A percentile compares a stretch with the other conserved stretches of the same genome.
Conservation (phyloP, 805 yeast genomes). For the Saccharomycopsis sp. region DNA sequence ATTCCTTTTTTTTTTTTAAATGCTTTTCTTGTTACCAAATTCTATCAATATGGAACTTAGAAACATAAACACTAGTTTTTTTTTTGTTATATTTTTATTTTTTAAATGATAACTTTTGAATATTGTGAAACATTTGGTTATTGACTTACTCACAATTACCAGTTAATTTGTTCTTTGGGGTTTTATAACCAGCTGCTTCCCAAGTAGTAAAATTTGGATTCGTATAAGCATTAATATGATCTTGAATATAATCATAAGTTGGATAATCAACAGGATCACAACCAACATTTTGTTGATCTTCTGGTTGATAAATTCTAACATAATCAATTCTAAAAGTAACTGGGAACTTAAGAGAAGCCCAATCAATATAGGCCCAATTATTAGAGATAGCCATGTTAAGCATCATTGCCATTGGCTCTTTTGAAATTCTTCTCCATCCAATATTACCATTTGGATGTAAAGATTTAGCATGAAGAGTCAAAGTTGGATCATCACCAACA, state of each 20-base stretch:
- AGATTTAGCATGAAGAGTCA: constrained; percentile 62
- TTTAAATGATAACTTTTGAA: not conserved
- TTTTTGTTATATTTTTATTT: no score
- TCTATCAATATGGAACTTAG: no score
- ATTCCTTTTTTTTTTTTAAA: no score
- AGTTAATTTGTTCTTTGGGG: constrained; percentile 53
- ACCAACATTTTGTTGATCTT: constrained; percentile 44
- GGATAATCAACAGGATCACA: constrained; percentile 88
- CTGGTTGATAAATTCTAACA: constrained; percentile 88
- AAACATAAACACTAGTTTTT: no score
- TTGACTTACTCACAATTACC: constrained; percentile 37
- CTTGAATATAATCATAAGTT: constrained; percentile 69
- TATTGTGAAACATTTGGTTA: no score
- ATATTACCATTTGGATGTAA: constrained; percentile 87
- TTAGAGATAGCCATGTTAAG: constrained; percentile 85
- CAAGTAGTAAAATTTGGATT: constrained; percentile 66
- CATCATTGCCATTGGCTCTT: constrained; percentile 89
- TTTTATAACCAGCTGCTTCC: constrained; percentile 60
- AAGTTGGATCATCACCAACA: constrained; percentile 72
- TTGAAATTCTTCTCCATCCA: constrained; percentile 69
- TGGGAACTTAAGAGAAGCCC: constrained; percentile 77
- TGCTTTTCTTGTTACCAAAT: no score
- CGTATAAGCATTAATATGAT: constrained; percentile 58
- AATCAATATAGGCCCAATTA: constrained; percentile 90
- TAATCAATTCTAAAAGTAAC: constrained; percentile 66